Conservation (phyloP, 176 grass and related monocot genomes). For the Hordeum marinum region DNA sequence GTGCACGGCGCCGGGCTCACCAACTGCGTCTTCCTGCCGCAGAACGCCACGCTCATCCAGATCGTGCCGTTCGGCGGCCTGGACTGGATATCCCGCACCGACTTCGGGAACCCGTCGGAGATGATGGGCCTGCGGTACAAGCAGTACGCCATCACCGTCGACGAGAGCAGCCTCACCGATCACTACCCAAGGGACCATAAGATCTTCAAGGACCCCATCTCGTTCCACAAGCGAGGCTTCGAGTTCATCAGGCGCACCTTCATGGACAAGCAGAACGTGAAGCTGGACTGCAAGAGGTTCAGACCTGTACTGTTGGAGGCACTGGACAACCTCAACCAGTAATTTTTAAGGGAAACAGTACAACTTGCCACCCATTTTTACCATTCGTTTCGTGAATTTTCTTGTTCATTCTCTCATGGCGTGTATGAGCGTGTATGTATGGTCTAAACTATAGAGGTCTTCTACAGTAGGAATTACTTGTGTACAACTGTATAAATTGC, state of each 20-base stretch:
- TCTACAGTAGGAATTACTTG: constrained; percentile 6
- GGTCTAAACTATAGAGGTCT: neutral
- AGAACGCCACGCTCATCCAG: constrained; percentile 58
- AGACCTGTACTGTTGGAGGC: constrained; percentile 58
- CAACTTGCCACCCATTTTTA: neutral
- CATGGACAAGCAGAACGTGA: constrained; percentile 83
- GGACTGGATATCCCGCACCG: constrained; percentile 33
- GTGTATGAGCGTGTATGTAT: neutral
- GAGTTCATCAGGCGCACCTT: constrained; percentile 45
- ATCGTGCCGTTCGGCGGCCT: constrained; percentile 60
- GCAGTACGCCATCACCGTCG: constrained; percentile 55
- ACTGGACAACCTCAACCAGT: constrained; percentile 63
- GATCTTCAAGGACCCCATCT: constrained; percentile 53
- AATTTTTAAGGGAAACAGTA: neutral
- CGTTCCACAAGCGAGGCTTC: constrained; percentile 43
- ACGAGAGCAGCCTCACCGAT: constrained; percentile 71
- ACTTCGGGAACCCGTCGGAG: constrained; percentile 41
- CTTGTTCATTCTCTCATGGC: neutral
- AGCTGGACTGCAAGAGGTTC: constrained; percentile 64
- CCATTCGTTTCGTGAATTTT: constrained; percentile 28
- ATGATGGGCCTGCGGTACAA: constrained; percentile 54
- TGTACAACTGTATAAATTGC: constrained; percentile 16
- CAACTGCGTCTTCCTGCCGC: constrained; percentile 59
- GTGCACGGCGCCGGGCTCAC: constrained; percentile 73
- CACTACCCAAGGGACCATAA: constrained; percentile 60